Conservation (phyloP, 306 rosid species). For the Sindora glabra region DNA sequence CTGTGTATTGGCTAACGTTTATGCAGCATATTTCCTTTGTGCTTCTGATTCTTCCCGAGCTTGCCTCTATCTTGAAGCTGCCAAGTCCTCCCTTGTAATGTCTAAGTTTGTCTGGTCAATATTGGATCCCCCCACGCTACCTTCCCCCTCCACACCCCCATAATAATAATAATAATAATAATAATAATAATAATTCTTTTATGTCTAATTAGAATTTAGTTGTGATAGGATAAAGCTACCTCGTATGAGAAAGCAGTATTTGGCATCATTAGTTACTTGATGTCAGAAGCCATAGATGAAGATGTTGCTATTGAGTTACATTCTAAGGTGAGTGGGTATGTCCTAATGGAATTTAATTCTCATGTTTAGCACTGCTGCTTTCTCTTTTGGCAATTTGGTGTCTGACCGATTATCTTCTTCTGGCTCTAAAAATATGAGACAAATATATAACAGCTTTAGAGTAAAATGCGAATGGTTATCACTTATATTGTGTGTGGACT, state of each 20-base stretch:
- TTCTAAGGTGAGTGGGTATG: constrained; percentile 41
- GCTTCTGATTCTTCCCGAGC: constrained; percentile 50
- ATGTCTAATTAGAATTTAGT: neutral
- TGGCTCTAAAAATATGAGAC: neutral
- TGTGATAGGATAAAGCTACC: constrained; percentile 74
- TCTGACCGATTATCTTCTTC: neutral
- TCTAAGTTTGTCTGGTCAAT: no score
- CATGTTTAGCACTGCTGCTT: neutral
- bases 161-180: no score
- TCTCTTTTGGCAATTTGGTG: neutral
- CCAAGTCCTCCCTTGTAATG: constrained; percentile 53
- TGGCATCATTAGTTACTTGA: constrained; percentile 44
- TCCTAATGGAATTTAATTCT: no score
- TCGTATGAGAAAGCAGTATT: constrained; percentile 72
- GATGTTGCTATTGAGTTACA: constrained; percentile 62
- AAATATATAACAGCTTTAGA: neutral
- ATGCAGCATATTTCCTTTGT: constrained; percentile 48
- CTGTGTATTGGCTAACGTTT: constrained; percentile 78
- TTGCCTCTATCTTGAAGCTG: constrained; percentile 40
- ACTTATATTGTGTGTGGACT: neutral
- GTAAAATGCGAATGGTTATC: neutral
- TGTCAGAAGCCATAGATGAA: constrained; percentile 59
- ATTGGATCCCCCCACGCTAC: neutral
- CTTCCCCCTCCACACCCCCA: neutral
- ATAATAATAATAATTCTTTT: neutral